Conservation (phyloP, 331 rosid species). For the Acacia pycnantha region DNA sequence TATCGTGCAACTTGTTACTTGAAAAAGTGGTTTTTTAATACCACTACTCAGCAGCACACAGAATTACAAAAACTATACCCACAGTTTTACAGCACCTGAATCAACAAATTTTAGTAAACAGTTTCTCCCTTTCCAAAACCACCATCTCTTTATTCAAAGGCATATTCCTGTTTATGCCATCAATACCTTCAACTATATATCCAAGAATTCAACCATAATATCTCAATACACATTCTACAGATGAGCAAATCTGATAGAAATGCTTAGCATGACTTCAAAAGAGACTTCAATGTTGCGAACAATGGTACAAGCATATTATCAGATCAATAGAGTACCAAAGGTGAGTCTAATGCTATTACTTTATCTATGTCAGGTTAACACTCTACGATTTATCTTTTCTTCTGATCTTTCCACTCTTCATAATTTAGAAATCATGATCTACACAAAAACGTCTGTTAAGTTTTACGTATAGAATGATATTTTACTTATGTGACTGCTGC, state of each 20-base stretch:
- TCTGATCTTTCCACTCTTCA: too few species aligned
- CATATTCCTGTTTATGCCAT: too few species aligned
- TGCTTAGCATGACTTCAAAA: neutral
- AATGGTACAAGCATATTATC: neutral
- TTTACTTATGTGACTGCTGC: neutral
- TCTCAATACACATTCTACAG: neutral
- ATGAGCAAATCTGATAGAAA: neutral
- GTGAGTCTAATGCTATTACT: neutral
- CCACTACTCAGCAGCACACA: too few species aligned
- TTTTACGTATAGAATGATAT: too few species aligned
- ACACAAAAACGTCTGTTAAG: neutral
- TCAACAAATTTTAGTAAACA: too few species aligned
- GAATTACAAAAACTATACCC: too few species aligned
- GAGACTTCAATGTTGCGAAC: neutral
- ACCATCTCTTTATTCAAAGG: neutral
- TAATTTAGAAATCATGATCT: neutral
- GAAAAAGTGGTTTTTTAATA: too few species aligned
- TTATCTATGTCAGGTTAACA: too few species aligned
- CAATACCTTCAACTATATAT: neutral
- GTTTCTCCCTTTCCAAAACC: neutral
- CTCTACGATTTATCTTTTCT: too few species aligned
- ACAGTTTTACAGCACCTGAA: too few species aligned
- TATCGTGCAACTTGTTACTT: too few species aligned
- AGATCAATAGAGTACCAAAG: neutral
- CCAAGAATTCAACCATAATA: neutral